Conservation (phyloP, 2,329 filamentous ascomycete genomes). For the Fusarium sp. region DNA sequence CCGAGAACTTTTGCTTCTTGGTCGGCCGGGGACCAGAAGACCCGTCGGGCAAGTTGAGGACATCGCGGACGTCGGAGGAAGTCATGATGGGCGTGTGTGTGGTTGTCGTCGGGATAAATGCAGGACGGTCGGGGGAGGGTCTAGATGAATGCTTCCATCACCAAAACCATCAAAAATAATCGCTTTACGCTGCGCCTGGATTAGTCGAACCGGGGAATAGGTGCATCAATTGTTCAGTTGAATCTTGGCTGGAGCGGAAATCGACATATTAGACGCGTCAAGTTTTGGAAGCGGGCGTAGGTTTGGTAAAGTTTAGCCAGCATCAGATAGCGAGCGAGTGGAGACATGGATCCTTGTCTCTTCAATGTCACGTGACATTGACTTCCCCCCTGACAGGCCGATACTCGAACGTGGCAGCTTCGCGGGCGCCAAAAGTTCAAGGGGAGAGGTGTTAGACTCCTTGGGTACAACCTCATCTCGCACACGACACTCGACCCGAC, state of each 20-base stretch:
- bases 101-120: constrained; percentile 21
- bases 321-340: neutral
- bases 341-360: neutral
- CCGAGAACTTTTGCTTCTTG: constrained; percentile 79
- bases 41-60: constrained; percentile 80
- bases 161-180: constrained; percentile 26
- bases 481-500: constrained; percentile 14
- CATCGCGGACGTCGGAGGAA: constrained; percentile 85
- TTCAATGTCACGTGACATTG: constrained; percentile 49
- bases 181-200: neutral
- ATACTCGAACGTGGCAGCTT: constrained; percentile 67
- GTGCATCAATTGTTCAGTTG: constrained; percentile 4
- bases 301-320: constrained; percentile 21
- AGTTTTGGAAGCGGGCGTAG: constrained; percentile 14
- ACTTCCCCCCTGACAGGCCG: constrained; percentile 45
- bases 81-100: constrained; percentile 63
- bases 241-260: constrained; percentile 10
- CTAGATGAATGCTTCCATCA: constrained; percentile 36
- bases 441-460: constrained; percentile 22
- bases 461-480: constrained; percentile 12
- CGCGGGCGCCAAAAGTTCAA: constrained; percentile 27
- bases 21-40: constrained; percentile 63
- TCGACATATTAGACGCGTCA: constrained; percentile 27
- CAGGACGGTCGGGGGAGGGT: neutral
- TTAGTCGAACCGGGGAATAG: neutral